Evolutionary conservation across 2,329 filamentous ascomycete species (phyloP).

Genomic region (Tetracladium maxilliforme): DNA sequence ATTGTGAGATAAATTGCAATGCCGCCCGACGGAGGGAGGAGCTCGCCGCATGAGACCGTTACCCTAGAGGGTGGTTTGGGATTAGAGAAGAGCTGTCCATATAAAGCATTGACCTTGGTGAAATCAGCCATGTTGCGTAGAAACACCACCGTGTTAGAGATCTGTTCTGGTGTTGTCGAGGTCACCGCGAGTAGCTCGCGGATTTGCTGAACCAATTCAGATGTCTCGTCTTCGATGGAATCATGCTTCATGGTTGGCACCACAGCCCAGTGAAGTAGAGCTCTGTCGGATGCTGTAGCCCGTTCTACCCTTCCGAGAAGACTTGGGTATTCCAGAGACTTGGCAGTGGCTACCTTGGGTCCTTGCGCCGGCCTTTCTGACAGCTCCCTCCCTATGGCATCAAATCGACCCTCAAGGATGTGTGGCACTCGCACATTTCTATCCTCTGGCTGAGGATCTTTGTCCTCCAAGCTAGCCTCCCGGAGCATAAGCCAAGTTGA

Average conservation of each 20-base stretch:
- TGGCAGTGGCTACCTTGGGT: not conserved
- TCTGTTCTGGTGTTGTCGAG: too few species aligned
- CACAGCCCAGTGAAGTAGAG: too few species aligned
- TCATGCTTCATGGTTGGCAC: too few species aligned
- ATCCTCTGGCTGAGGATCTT: slow-evolving; percentile 10
- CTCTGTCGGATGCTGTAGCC: too few species aligned
- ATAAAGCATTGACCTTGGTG: slow-evolving; percentile 63
- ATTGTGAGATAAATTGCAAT: slow-evolving; percentile 42
- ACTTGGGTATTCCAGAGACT: not conserved
- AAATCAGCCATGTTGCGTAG: slow-evolving; percentile 75
- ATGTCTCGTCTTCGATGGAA: too few species aligned
- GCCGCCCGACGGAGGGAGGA: slow-evolving; percentile 42
- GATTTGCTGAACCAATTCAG: too few species aligned
- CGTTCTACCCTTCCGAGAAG: too few species aligned
- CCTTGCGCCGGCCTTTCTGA: slow-evolving; percentile 4
- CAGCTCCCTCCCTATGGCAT: too few species aligned
- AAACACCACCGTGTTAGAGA: slow-evolving; percentile 50
- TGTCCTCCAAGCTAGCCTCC: slow-evolving; percentile 15
- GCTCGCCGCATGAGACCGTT: slow-evolving; percentile 62
- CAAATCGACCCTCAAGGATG: slow-evolving; percentile 52
- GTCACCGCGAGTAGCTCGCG: too few species aligned
- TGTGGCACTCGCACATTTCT: slow-evolving; percentile 38
- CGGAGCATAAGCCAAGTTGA: slow-evolving; percentile 54
- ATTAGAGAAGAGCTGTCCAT: slow-evolving; percentile 56
- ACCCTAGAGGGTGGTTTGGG: slow-evolving; percentile 78